A percentile compares a stretch with the other conserved stretches of the same genome.
These are phyloP conservation scores for Ceratobasidium sp. DNA, from an alignment of 1,284 basidiomycete genomes.

Conservation along the genomic window DNA sequence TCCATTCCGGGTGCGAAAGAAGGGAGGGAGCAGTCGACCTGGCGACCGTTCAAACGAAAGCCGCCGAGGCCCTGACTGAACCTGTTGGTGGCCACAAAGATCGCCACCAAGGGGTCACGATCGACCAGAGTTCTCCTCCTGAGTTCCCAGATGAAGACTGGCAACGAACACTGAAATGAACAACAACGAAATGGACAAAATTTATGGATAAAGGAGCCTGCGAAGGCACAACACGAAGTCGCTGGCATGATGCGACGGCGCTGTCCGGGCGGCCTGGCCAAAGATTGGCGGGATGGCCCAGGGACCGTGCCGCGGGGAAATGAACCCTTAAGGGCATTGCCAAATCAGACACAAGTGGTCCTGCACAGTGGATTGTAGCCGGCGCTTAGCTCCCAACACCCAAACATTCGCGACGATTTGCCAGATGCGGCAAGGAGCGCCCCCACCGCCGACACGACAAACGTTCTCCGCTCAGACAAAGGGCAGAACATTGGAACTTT, in stretches of 20 bases:
- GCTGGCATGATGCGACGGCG: conserved; percentile 4
- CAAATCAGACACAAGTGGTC: conserved; percentile 26
- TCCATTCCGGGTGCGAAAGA: conserved; percentile 31
- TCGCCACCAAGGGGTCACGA: conserved; percentile 32
- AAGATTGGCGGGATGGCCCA: conserved; percentile 17
- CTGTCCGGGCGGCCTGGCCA: conserved; percentile 30
- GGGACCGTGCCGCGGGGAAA: conserved; percentile 31
- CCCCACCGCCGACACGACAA: conserved; percentile 34
- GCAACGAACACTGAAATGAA: not conserved
- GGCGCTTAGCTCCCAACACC: conserved; percentile 24
- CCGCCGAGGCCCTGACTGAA: conserved; percentile 24
- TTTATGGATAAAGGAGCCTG: conserved; percentile 2
- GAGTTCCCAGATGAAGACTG: conserved; percentile 20
- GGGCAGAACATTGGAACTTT: conserved; percentile 39
- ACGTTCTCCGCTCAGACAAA: conserved; percentile 37
- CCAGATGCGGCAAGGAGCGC: conserved; percentile 39
- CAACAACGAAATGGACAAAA: not conserved
- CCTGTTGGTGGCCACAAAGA: conserved; percentile 24
- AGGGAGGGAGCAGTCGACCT: conserved; percentile 35
- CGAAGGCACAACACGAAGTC: not conserved
- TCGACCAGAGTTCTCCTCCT: conserved; percentile 3
- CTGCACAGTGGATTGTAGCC: not conserved
- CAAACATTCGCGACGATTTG: conserved; percentile 40
- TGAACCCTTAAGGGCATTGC: conserved; percentile 16
- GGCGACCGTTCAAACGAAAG: conserved; percentile 32